Evolutionary conservation across 768 basidiomycete genomes (phyloP), one percentile per base, ranked within the genome.

Genomic region (Termitomyces sp.): DNA sequence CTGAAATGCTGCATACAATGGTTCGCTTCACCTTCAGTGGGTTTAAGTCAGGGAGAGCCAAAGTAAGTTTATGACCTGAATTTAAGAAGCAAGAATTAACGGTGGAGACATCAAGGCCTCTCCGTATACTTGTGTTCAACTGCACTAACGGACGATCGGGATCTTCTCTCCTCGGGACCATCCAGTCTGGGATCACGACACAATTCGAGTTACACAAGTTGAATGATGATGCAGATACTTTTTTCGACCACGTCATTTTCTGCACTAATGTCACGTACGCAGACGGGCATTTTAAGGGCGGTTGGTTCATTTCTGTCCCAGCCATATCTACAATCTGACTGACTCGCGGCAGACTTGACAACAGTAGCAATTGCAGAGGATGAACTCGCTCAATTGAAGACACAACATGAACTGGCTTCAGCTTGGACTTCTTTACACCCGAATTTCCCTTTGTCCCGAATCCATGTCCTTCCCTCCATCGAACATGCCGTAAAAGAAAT

Each of bases 261-360:
- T 98, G 95, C 72, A 87, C 94, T 49, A 99, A 98, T 69, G 90
- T 97, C 33, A 99, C 97, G 0, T 99, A 96, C 66, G 79, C 83
- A 1, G 86, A 92, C 61, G 97, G 97, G 0, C 77, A 79, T 33
- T 98, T 85, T 68, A 98, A 98, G 75, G 90, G 91, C 52, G 96
- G 96, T 93, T 64, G 54, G 72, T 65, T 30, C 35, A 51, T n/a
- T 36, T 28, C 2, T 41, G 32, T 13, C 32, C 47, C 3, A 38
- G 4, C 36, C 16, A 1, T 13, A 30, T n/a, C n/a, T 48, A 20
- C 49, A 40, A 51, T 7, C 26, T 55, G 22, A 33, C 40, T 55
- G 10, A 41, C 13, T 48, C 22, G 28, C 38, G 24, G 18, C 63
- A 97, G 96, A 99, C 70, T 74, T 98, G 41, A 87, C 87, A 14